Conservation (phyloP, 2,329 filamentous ascomycete genomes). For the Botrytis pseudocinerea region DNA sequence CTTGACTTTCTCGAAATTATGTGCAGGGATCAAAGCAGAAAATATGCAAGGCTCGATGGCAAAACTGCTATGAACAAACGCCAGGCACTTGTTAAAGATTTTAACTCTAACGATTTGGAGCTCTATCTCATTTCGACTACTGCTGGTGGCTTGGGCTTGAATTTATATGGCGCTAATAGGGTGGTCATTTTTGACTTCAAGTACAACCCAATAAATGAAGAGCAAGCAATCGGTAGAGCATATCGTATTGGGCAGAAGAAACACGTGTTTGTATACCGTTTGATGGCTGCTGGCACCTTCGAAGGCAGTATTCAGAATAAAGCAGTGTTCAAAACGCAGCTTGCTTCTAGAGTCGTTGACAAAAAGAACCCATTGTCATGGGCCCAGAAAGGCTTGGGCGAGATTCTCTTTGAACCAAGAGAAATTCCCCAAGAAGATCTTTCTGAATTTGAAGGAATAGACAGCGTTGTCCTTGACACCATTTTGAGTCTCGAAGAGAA, state of each 20-base stretch:
- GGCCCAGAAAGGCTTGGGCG: conserved; percentile 54
- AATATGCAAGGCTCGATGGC: conserved; percentile 67
- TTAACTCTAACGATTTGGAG: conserved; percentile 59
- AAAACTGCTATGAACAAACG: conserved; percentile 56
- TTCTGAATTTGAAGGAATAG: conserved; percentile 56
- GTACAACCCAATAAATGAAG: conserved; percentile 79
- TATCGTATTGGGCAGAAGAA: conserved; percentile 85
- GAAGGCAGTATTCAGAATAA: conserved; percentile 74
- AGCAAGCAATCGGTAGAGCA: conserved; percentile 82
- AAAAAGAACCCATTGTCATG: conserved; percentile 73
- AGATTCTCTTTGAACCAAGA: conserved; percentile 61
- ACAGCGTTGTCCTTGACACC: conserved; percentile 59
- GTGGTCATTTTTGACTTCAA: conserved; percentile 83
- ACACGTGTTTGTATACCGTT: conserved; percentile 79
- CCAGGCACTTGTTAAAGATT: conserved; percentile 64
- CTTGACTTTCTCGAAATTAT: conserved; percentile 67
- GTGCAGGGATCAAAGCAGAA: conserved; percentile 52
- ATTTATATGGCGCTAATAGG: conserved; percentile 80
- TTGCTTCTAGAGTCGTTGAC: conserved; percentile 79
- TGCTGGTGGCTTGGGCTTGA: conserved; percentile 80
- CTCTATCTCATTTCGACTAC: conserved; percentile 81
- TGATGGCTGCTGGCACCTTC: conserved; percentile 76
- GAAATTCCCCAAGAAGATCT: conserved; percentile 54
- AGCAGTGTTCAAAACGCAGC: conserved; percentile 77
- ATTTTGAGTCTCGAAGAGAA: conserved; percentile 29